Evolutionary conservation across 2,329 filamentous ascomycete genomes (phyloP), one percentile per base, ranked within the genome.

Genomic region (Paraphaeosphaeria minitans): DNA sequence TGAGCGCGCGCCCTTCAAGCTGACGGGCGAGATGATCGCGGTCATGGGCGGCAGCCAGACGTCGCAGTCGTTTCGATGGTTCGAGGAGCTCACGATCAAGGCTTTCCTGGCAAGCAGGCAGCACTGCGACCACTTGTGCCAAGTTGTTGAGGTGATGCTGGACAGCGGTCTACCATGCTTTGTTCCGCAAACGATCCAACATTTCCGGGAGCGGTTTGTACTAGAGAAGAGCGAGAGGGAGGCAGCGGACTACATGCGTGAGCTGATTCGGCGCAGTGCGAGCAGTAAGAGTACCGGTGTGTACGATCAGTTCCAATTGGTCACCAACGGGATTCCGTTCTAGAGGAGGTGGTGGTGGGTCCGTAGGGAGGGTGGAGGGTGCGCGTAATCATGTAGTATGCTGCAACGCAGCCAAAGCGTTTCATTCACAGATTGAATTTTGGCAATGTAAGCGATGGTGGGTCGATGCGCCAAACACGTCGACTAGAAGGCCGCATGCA

Each of bases 251-350:
- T 96, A 95, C 69, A 96, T 99, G 87, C 87, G 89, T 66, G 91
- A 91, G 55, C 81, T 98, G 69, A 90, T 97, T 72, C 89, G 89
- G 81, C 96, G 90, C 84, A 97, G 93, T 75, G 91, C 95, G 72
- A 86, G 89, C 58, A 97, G 91, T 79, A 91, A 95, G 75, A 93
- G 90, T 57, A 99, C 95, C 1, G 93, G 92, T 65, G 90, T 94
- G 49, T 99, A 99, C 77, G 96, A 99, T 80, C 92, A 97, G 77
- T 99, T 97, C 83, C 95, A 99, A 82, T 81, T 97, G 71, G 81
- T 97, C 79, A 98, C 95, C 33, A 98, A 99, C 74, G 95, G 94
- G 7, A 99, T 99, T 76, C 95, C 95, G 35, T 98, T 96, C 74
- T 97, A 84, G 59, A 37, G 16, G 39, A 24, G 39, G 33, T 12